Evolutionary conservation across 768 basidiomycete species (phyloP).

Genomic region (Lactifluus volemus): DNA sequence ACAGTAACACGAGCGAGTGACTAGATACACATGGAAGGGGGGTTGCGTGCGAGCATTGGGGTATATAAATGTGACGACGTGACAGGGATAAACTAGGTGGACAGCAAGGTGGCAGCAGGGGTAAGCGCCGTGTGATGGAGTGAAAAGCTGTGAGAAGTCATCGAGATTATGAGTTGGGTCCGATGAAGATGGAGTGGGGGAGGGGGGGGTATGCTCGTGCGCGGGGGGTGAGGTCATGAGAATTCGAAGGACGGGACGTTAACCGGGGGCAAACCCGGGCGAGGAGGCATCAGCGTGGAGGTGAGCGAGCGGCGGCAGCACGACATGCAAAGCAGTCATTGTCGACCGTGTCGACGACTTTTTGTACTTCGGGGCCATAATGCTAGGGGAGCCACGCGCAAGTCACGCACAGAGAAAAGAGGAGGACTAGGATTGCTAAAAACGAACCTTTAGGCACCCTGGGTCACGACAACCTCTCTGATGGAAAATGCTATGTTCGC

Average conservation of each 20-base stretch:
- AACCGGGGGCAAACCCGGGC: background rate
- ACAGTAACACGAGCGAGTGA: constrained; percentile 11
- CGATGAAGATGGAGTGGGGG: background rate
- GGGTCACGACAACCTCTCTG: constrained; percentile 44
- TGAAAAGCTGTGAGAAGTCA: background rate
- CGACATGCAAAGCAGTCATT: constrained; percentile 66
- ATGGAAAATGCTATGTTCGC: constrained; percentile 58
- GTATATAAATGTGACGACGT: constrained; percentile 17
- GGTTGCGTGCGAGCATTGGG: constrained; percentile 8
- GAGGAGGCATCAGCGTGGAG: background rate
- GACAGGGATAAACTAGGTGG: background rate
- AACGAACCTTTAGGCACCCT: constrained; percentile 48
- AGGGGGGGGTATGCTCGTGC: constrained; percentile 6
- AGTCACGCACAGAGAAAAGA: background rate
- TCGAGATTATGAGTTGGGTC: constrained; percentile 3
- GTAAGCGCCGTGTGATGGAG: constrained; percentile 6
- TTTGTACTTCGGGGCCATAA: constrained; percentile 60
- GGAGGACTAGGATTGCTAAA: background rate
- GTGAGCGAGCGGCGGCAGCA: constrained; percentile 38
- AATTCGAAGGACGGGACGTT: background rate
- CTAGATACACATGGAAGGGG: constrained; percentile 9
- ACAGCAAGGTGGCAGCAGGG: background rate
- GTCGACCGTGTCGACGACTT: constrained; percentile 59
- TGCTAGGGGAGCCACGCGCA: constrained; percentile 32
- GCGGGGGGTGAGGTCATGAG: background rate